Conservation (phyloP, 2,329 filamentous ascomycete genomes). For the Fusarium setosum region DNA sequence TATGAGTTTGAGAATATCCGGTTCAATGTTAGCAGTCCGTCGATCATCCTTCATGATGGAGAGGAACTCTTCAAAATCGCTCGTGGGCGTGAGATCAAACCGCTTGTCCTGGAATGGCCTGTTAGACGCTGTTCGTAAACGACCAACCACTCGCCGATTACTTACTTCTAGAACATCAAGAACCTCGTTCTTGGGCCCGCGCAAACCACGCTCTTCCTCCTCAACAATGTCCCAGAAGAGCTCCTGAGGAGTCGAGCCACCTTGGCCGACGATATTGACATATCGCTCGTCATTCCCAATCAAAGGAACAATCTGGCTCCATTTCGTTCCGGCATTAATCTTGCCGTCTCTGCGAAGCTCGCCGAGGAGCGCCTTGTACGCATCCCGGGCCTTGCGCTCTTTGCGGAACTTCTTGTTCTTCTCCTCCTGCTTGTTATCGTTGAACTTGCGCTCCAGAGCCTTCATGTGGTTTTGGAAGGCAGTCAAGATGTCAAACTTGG, state of each 20-base stretch:
- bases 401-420: conserved; percentile 83
- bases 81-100: conserved; percentile 89
- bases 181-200: conserved; percentile 83
- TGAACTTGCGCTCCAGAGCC: conserved; percentile 88
- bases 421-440: conserved; percentile 88
- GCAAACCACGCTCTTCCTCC: conserved; percentile 89
- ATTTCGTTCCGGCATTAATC: conserved; percentile 91
- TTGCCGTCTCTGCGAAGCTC: conserved; percentile 81
- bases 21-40: conserved; percentile 88
- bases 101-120: conserved; percentile 76
- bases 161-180: conserved; percentile 89
- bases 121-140: conserved; percentile 17
- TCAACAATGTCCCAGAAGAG: conserved; percentile 97
- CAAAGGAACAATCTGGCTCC: conserved; percentile 81
- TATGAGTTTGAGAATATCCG: conserved; percentile 81
- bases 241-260: conserved; percentile 87
- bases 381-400: conserved; percentile 88
- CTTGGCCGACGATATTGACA: conserved; percentile 82
- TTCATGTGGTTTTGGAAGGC: conserved; percentile 97
- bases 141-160: conserved; percentile 25
- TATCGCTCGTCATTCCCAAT: conserved; percentile 88
- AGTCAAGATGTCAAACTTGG: conserved; percentile 88
- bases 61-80: conserved; percentile 89
- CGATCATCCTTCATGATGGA: conserved; percentile 85
- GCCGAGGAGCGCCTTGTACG: conserved; percentile 78